Evolutionary conservation across 1,284 basidiomycete species (phyloP).

Genomic region (Ustilago esculenta): DNA sequence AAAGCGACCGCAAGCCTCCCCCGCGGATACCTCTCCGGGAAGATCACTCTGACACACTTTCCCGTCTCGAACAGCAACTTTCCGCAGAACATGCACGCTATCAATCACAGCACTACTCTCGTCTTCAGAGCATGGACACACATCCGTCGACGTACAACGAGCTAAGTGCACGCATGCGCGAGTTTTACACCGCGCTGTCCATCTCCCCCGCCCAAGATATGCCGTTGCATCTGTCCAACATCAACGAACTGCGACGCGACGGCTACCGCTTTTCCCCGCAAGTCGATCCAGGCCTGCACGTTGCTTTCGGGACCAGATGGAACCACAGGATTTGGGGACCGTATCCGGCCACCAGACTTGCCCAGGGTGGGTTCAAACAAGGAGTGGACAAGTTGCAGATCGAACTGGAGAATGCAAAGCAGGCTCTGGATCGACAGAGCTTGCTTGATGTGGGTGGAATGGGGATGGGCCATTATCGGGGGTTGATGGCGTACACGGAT

Average conservation of each 20-base stretch:
- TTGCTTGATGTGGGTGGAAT: not conserved
- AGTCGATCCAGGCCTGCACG: conserved; percentile 9
- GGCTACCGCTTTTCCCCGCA: conserved; percentile 2
- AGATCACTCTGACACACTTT: too few species aligned
- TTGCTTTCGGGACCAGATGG: conserved; percentile 1
- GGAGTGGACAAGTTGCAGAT: not conserved
- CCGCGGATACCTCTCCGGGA: too few species aligned
- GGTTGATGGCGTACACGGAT: conserved; percentile 6
- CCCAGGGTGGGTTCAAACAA: not conserved
- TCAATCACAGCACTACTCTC: too few species aligned
- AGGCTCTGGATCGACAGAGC: conserved; percentile 9
- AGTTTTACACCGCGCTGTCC: not conserved
- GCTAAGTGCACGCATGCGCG: not conserved
- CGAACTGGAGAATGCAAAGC: conserved; percentile 17
- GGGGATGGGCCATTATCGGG: not conserved
- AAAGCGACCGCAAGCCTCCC: too few species aligned
- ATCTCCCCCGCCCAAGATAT: not conserved
- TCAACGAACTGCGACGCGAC: conserved; percentile 6
- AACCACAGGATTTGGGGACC: conserved; percentile 2
- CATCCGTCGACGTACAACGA: too few species aligned
- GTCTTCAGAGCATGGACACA: too few species aligned
- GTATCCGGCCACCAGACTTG: conserved; percentile 9
- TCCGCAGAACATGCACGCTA: too few species aligned
- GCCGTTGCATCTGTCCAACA: not conserved
- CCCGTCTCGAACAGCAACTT: too few species aligned